These are phyloP conservation scores for Suillus subaureus DNA, from an alignment of 768 basidiomycete genomes.

Conservation along the genomic window DNA sequence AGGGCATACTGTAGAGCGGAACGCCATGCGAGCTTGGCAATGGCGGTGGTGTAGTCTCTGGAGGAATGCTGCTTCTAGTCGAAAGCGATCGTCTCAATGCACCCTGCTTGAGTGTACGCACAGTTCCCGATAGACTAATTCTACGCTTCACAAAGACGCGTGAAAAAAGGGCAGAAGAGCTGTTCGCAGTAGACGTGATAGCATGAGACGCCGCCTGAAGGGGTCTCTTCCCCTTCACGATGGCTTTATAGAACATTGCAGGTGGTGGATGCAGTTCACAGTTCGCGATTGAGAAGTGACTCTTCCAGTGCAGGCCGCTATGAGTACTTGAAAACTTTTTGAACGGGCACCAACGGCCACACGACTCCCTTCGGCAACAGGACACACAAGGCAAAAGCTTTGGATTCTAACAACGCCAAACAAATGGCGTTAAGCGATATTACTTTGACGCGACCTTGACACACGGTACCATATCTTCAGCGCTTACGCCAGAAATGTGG, in stretches of 20 bases:
- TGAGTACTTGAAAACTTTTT: conserved; percentile 5
- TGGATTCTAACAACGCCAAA: conserved; percentile 29
- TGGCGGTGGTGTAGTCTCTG: conserved; percentile 52
- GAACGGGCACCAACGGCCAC: conserved; percentile 5
- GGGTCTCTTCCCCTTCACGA: conserved; percentile 51
- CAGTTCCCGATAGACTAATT: conserved; percentile 34
- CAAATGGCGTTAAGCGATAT: conserved; percentile 6
- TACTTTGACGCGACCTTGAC: too few species aligned
- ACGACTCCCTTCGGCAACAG: conserved; percentile 13
- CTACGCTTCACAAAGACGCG: conserved; percentile 34
- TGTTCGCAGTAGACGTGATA: conserved; percentile 34
- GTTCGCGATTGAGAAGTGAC: conserved; percentile 15
- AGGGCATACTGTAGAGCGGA: conserved; percentile 50
- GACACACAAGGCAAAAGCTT: conserved; percentile 18
- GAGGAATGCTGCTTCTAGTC: conserved; percentile 26
- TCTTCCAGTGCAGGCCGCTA: conserved; percentile 7
- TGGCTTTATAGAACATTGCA: conserved; percentile 33
- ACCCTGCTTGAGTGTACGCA: conserved; percentile 28
- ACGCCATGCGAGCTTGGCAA: conserved; percentile 37
- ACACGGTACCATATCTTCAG: too few species aligned
- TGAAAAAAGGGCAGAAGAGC: conserved; percentile 34
- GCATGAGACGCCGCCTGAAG: conserved; percentile 54
- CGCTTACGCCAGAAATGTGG: neutral
- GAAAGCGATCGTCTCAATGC: conserved; percentile 31
- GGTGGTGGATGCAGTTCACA: conserved; percentile 16